Conservation (phyloP, 176 grass and related monocot species). For the Rhipidocladum racemiflorum region DNA sequence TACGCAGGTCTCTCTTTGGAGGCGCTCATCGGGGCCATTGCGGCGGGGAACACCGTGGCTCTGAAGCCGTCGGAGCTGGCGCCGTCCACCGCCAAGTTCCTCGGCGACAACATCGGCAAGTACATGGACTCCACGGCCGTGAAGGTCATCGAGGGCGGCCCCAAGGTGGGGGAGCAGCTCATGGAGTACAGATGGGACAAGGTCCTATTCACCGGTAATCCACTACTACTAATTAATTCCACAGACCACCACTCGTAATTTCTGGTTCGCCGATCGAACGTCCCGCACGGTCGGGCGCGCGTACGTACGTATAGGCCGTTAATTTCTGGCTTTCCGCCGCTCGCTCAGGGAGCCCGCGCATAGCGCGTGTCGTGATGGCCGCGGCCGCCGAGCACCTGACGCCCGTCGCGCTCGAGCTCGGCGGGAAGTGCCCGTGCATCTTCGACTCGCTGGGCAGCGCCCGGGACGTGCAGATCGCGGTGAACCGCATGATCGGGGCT, state of each 20-base stretch:
- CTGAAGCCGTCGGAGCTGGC: slow-evolving; percentile 87
- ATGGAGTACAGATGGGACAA: slow-evolving; percentile 90
- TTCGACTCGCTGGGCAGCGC: slow-evolving; percentile 51
- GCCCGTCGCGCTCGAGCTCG: slow-evolving; percentile 84
- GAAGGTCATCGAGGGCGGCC: slow-evolving; percentile 69
- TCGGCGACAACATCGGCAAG: slow-evolving; percentile 39
- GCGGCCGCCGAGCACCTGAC: slow-evolving; percentile 87
- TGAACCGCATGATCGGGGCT: slow-evolving; percentile 51
- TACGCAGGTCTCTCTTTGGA: slow-evolving; percentile 73
- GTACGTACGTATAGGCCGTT: background rate
- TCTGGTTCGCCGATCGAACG: background rate
- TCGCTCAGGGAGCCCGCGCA: slow-evolving; percentile 52
- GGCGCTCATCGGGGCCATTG: slow-evolving; percentile 78
- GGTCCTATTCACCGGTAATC: slow-evolving; percentile 85
- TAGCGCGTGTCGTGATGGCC: slow-evolving; percentile 73
- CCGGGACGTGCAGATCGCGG: slow-evolving; percentile 52
- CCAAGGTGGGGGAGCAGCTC: slow-evolving; percentile 56
- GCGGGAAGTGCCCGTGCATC: slow-evolving; percentile 94
- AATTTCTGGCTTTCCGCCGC: background rate
- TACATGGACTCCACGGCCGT: slow-evolving; percentile 72
- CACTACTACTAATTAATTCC: background rate
- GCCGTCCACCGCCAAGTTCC: slow-evolving; percentile 57
- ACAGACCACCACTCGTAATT: background rate
- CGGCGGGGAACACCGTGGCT: slow-evolving; percentile 72
- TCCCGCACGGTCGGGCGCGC: background rate